Evolutionary conservation across 192 early-diverging fungal genomes (phyloP), one percentile per base, ranked within the genome.

Genomic region (Linnemannia exigua): DNA sequence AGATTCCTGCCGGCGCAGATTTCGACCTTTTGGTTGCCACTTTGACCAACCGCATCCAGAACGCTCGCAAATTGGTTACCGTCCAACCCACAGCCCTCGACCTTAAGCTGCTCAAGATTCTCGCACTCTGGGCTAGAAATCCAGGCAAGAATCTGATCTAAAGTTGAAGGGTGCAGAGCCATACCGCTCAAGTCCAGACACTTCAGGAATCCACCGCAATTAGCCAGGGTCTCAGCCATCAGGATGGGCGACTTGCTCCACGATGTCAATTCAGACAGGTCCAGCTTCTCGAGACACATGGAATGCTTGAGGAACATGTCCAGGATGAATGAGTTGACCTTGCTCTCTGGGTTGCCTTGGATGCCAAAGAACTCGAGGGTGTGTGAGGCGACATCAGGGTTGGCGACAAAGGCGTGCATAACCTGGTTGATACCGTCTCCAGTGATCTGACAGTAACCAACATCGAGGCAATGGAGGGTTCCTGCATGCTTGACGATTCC

Each of bases 41-140:
- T 74, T 44, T 88, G 81, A 41, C 83, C 75, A 33, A 91, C 79
- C 35, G 85, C 82, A 36, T 76, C 79, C 15, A 91, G 75, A 22
- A 91, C 73, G 61, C 87, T 84, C 8, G 79, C 79, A 61, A 89
- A 81, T 33, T 89, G 79, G 19, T 70, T 73, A 52, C 89, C 90
- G 38, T 91, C 80, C 52, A 91, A 69, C 54, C 80, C 76, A 72
- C 89, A 89, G 15, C 81, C 86, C 16, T 88, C 85, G 31, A 91
- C 67, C 66, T 83, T 76, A 11, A 91, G 75, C 19, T 79, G 72
- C 35, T 85, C 77, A 0, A 85, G 47, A 7, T 77, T 76, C n/a
- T 85, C 83, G 48, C 72, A 79, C 2, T 78, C 83, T 46, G 77
- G 77, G 58, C 74, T 79, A 20, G 83, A 85, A 22, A 85, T 44